Base-by-base conservation (phyloP, 441 rosid species). In the Populus hybrid region DNA sequence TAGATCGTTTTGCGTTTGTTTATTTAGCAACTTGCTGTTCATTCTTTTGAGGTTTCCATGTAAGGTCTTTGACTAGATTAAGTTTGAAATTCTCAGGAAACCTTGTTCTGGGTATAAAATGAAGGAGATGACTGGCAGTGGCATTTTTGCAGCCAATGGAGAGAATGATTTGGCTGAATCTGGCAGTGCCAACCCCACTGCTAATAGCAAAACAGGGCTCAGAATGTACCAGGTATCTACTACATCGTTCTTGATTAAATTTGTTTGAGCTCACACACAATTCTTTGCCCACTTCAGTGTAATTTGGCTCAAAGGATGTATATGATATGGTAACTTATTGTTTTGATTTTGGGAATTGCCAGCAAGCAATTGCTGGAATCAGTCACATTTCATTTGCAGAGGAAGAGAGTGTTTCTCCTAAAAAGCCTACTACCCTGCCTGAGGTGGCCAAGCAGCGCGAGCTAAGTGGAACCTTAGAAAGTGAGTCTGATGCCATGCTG, bases 391-490 rank as follows among this genome's bases (percentile, higher is more conserved):
- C 98, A 63, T 94, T 96, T 82, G 89, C 87, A 26, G 97, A 90
- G 77, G 98, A 89, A 67, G 98, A 91, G 70, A 85, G 87, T 69
- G 65, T 89, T 67, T 88, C 96, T 36, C 98, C 94, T 30, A 91
- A 87, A 73, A 92, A 86, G 85, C 99, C 98, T 0, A 67, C 78
- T 71, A 79, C 92, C 53, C 50, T 92, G 72, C 89, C 97, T n/a
- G 99, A 92, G 86, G 91, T 90, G 46, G 92, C 98, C 4, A 96
- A 96, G 86, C 99, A 96, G 89, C 91, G 98, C n/a, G 99, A 96
- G 83, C 85, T 96, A 28, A 94, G 94, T 59, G 99, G 98, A 26
- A 87, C 91, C 0, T 73, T 89, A 72, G 95, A 89, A 75, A 90
- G 82, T 8, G 97, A 96, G n/a, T 81, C 90, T 2, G 97, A 88